Percentiles rank a stretch among this genome's conserved stretches.
phyloP scores from a whole-genome alignment of 2,329 filamentous ascomycete genomes.

The Colletotrichum eremochloae region DNA sequence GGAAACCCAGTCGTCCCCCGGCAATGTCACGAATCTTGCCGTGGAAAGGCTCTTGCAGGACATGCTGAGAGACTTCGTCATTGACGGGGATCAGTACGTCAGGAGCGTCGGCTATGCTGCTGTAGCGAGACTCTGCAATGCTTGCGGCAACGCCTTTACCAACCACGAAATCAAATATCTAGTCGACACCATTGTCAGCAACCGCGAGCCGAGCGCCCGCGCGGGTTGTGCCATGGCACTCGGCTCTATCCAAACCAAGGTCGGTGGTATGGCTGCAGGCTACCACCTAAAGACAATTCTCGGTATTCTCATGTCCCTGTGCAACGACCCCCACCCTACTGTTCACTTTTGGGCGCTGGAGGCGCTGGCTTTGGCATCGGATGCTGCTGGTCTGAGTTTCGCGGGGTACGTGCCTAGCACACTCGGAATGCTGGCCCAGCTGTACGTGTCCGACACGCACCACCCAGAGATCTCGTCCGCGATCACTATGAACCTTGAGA shows the following conservation, averaged over 20 bases:
- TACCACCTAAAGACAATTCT: slow-evolving; percentile 97
- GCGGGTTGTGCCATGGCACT: slow-evolving; percentile 95
- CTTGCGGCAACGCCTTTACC: slow-evolving; percentile 89
- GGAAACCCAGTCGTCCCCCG: slow-evolving; percentile 79
- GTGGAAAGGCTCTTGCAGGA: slow-evolving; percentile 90
- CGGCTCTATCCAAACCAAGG: slow-evolving; percentile 92
- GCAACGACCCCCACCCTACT: slow-evolving; percentile 92
- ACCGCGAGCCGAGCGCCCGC: slow-evolving; percentile 91
- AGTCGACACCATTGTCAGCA: slow-evolving; percentile 93
- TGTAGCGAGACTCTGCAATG: slow-evolving; percentile 85
- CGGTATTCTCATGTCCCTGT: slow-evolving; percentile 97
- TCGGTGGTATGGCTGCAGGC: slow-evolving; percentile 97
- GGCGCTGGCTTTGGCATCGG: slow-evolving; percentile 86
- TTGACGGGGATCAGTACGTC: slow-evolving; percentile 87
- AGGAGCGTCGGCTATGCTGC: slow-evolving; percentile 88
- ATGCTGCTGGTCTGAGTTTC: slow-evolving; percentile 93
- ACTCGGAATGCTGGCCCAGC: slow-evolving; percentile 91
- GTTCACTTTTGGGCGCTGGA: slow-evolving; percentile 98
- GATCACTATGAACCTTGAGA: slow-evolving; percentile 90
- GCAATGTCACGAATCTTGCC: slow-evolving; percentile 79
- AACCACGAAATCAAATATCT: slow-evolving; percentile 91
- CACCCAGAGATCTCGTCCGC: slow-evolving; percentile 85
- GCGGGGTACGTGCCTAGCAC: slow-evolving; percentile 91
- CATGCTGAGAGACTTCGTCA: slow-evolving; percentile 77
- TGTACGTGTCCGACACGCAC: slow-evolving; percentile 93